A percentile compares a stretch with the other conserved stretches of the same genome.
These are phyloP conservation scores for Steccherinum ochraceum DNA, from an alignment of 768 basidiomycete species.

Conservation along the genomic window DNA sequence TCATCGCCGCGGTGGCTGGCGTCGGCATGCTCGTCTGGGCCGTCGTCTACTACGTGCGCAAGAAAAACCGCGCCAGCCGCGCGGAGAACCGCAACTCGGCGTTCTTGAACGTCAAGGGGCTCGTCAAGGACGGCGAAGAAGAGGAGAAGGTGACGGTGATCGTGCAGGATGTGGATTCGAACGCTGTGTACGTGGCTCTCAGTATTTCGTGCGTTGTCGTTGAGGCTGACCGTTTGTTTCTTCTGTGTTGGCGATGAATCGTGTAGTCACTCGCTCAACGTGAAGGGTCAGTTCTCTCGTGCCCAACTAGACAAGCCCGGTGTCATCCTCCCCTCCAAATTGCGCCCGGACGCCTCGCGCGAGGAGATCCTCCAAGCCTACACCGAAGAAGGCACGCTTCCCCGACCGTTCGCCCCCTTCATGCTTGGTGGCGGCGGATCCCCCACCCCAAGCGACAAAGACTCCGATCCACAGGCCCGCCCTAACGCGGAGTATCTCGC, in stretches of 20 bases:
- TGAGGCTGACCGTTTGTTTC: not conserved
- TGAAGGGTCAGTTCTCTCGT: conserved; percentile 32
- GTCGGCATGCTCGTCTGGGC: conserved; percentile 38
- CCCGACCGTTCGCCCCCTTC: conserved; percentile 36
- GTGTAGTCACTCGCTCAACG: conserved; percentile 6
- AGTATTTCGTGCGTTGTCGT: not conserved
- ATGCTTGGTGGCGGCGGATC: conserved; percentile 3
- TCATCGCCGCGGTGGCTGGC: conserved; percentile 36
- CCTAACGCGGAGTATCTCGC: not conserved
- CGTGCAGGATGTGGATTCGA: too few relatives aligned
- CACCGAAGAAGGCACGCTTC: conserved; percentile 34
- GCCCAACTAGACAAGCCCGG: conserved; percentile 31
- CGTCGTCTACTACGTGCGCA: conserved; percentile 33
- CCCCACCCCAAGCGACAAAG: conserved; percentile 8
- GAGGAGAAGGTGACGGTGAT: conserved; percentile 14
- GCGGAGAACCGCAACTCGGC: conserved; percentile 33
- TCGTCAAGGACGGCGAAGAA: conserved; percentile 29
- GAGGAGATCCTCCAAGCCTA: conserved; percentile 41
- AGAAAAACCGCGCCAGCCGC: conserved; percentile 30
- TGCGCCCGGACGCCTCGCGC: conserved; percentile 28
- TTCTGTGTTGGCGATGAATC: not conserved
- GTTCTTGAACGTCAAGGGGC: conserved; percentile 43
- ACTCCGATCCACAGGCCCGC: too few relatives aligned
- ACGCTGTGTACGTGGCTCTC: not conserved
- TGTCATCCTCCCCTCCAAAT: conserved; percentile 48